phyloP scores from a whole-genome alignment of 2,329 filamentous ascomycete species.

The Pseudocercospora vitis region DNA sequence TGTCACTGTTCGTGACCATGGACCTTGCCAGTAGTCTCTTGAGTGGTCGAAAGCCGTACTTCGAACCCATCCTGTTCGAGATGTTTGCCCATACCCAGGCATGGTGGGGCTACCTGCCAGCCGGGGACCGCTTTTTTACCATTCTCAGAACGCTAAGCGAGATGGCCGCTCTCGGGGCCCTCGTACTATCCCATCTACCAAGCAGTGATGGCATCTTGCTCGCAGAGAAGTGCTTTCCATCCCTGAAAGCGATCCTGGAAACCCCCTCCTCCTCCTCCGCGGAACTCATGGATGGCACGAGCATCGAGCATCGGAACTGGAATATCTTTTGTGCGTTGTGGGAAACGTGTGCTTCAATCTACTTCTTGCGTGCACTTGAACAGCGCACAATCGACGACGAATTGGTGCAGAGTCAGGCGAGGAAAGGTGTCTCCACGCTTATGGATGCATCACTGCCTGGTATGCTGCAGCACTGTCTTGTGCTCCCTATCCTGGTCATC shows the following conservation, averaged over 20 bases:
- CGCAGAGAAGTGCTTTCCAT: constrained; percentile 7
- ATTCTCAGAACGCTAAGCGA: constrained; percentile 13
- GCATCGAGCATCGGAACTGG: constrained; percentile 4
- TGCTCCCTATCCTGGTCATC: constrained; percentile 21
- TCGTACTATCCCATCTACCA: constrained; percentile 12
- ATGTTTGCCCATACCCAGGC: constrained; percentile 17
- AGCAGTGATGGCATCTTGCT: neutral
- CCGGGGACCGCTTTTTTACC: constrained; percentile 11
- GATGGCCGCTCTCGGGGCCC: constrained; percentile 14
- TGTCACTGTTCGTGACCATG: constrained; percentile 21
- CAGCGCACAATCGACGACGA: constrained; percentile 10
- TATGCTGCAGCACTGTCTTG: constrained; percentile 22
- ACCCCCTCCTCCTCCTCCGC: neutral
- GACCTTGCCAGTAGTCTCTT: constrained; percentile 19
- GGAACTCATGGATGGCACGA: neutral
- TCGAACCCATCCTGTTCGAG: constrained; percentile 14
- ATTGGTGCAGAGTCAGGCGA: constrained; percentile 14
- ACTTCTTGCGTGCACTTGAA: constrained; percentile 14
- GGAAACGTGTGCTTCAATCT: constrained; percentile 16
- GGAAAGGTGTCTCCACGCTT: constrained; percentile 14
- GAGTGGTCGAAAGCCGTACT: constrained; percentile 19
- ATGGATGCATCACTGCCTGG: constrained; percentile 11
- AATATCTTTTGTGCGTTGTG: constrained; percentile 8
- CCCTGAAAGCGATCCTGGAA: constrained; percentile 6
- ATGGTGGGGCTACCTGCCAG: constrained; percentile 19